phyloP scores from a whole-genome alignment of 148 eudicot genomes.

The Pharnaceum exiguum region DNA sequence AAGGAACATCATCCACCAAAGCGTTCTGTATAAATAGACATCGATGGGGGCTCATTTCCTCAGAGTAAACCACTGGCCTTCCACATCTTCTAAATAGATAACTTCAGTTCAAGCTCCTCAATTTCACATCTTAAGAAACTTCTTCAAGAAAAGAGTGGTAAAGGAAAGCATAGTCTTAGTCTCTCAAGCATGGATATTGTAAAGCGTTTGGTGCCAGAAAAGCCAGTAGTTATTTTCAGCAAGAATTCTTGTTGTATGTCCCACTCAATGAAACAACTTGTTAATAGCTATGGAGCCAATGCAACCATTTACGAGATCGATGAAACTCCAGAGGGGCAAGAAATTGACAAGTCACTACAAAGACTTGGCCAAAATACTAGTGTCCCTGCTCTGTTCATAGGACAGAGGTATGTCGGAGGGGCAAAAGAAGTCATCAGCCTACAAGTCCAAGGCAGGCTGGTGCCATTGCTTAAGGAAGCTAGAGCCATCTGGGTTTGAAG shows the following conservation, averaged over 20 bases:
- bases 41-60: not conserved
- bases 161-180: not conserved
- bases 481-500: slow-evolving; percentile 19
- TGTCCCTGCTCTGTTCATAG: slow-evolving; percentile 29
- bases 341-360: slow-evolving; percentile 24
- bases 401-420: slow-evolving; percentile 22
- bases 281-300: slow-evolving; percentile 17
- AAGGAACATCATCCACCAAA: not conserved
- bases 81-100: not conserved
- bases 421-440: slow-evolving; percentile 30
- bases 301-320: slow-evolving; percentile 22
- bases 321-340: slow-evolving; percentile 17
- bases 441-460: slow-evolving; percentile 18
- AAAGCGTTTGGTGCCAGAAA: slow-evolving; percentile 2
- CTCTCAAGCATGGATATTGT: slow-evolving; percentile 5
- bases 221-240: slow-evolving; percentile 21
- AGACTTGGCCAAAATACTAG: slow-evolving; percentile 25
- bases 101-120: not conserved
- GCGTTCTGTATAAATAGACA: slow-evolving; percentile 12
- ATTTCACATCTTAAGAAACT: not conserved
- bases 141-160: not conserved
- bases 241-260: slow-evolving; percentile 21
- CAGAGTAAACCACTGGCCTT: not conserved
- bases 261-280: slow-evolving; percentile 20
- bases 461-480: slow-evolving; percentile 17